Base-by-base conservation (phyloP, 176 grass and related monocot genomes). In the Carex littledalei region DNA sequence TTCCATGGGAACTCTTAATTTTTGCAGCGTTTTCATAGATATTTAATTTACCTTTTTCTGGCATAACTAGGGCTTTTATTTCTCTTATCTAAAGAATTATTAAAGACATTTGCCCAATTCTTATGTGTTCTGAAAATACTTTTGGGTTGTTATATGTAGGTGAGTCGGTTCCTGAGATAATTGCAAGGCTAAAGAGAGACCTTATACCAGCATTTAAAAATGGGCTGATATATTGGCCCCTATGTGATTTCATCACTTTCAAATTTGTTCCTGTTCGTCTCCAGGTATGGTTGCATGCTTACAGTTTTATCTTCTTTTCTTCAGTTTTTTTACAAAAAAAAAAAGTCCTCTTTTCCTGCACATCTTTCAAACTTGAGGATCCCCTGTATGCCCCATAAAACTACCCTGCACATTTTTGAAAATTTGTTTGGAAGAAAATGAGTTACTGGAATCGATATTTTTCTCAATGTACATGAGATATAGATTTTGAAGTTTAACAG, bases 211-310 rank as follows among this genome's bases (percentile, higher is more conserved):
- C 96, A 21, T 85, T 92, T 60, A 92, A 86, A 92, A 90, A 54
- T 66, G 95, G 95, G 22, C 85, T 98, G 59, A 55, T 92, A 29
- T 98, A 98, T 88, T 98, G 95, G 95, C 93, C 95, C 49, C 29
- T 91, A 18, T 98, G 95, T 86, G 95, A 98, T 79, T 95, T 95
- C 81, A 94, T 98, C 39, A 98, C 95, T 90, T 98, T 95, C 85
- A 98, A 92, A 85, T 98, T 95, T 88, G 80, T 92, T 39, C 91
- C 95, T 17, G 89, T 98, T 88, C 91, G 88, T 81, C 90, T 98
- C 59, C 95, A 98, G 93, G 95, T 98, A 92, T 61, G 21, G 29
- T 63, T 26, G 69, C 18, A 35, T 70, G 56, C 31, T 70, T 53
- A 13, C 67, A 78, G 24, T 81, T 90, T 88, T 20, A 34, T 45